These are phyloP conservation scores for Vachellia collinsii DNA, from an alignment of 306 rosid genomes.

Conservation along the genomic window DNA sequence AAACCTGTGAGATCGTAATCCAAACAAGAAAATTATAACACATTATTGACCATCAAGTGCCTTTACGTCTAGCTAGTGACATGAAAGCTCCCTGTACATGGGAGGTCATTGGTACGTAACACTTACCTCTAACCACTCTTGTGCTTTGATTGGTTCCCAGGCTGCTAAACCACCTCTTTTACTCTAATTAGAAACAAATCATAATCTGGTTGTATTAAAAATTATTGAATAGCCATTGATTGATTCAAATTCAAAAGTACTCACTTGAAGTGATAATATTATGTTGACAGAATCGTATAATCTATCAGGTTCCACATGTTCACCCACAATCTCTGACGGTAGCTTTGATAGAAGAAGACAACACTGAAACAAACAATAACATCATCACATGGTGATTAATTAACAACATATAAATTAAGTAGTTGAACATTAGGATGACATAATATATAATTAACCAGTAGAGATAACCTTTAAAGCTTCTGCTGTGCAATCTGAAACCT, in stretches of 20 bases:
- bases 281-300: slow-evolving; percentile 47
- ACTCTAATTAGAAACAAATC: slow-evolving; percentile 39
- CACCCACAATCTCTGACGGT: background rate
- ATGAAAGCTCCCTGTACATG: no score
- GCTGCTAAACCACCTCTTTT: slow-evolving; percentile 55
- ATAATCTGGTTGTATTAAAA: no score
- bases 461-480: background rate
- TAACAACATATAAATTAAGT: no score
- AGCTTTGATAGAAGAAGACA: background rate
- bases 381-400: background rate
- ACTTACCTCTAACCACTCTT: slow-evolving; percentile 52
- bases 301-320: background rate
- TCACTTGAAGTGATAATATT: slow-evolving; percentile 52
- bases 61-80: background rate
- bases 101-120: background rate
- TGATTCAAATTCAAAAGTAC: background rate
- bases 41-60: background rate
- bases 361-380: background rate
- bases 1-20: background rate
- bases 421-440: background rate
- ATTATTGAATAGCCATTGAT: background rate
- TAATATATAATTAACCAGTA: background rate
- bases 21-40: background rate
- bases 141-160: slow-evolving; percentile 47
- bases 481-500: background rate